Conservation (phyloP, 192 early-diverging fungal genomes). For the Phlyctochytrium planicorne region DNA sequence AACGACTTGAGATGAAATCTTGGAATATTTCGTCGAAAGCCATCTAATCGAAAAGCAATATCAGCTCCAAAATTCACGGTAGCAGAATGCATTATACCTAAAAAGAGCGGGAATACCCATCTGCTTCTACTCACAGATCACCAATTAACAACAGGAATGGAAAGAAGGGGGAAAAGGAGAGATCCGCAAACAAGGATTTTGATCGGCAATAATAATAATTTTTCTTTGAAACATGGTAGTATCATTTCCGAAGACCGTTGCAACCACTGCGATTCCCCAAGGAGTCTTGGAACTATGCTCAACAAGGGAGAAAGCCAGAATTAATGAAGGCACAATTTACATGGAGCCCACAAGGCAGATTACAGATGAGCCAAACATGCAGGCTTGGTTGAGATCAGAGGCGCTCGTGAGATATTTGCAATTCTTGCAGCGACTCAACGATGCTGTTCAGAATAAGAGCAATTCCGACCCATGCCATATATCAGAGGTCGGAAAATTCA, state of each 20-base stretch:
- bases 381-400: slow-evolving; percentile 57
- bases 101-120: slow-evolving; percentile 43
- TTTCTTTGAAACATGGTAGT: too few relatives aligned
- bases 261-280: too few relatives aligned
- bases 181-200: too few relatives aligned
- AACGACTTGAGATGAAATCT: slow-evolving; percentile 52
- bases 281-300: too few relatives aligned
- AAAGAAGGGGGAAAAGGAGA: too few relatives aligned
- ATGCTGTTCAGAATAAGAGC: slow-evolving; percentile 62
- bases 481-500: slow-evolving; percentile 49
- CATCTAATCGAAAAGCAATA: slow-evolving; percentile 39
- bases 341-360: slow-evolving; percentile 59
- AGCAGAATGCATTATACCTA: background rate
- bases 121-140: too few relatives aligned
- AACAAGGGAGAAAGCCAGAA: too few relatives aligned
- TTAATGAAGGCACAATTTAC: too few relatives aligned
- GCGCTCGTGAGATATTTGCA: slow-evolving; percentile 68
- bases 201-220: too few relatives aligned
- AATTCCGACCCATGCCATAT: slow-evolving; percentile 49
- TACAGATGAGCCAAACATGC: slow-evolving; percentile 52
- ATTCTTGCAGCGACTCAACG: slow-evolving; percentile 74
- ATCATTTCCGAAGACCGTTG: too few relatives aligned
- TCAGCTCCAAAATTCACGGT: background rate
- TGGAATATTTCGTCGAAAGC: slow-evolving; percentile 59
- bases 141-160: too few relatives aligned